A percentile compares a stretch with the other conserved stretches of the same genome.
phyloP scores from a whole-genome alignment of 2,329 filamentous ascomycete genomes.

The Colletotrichum sansevieriae region DNA sequence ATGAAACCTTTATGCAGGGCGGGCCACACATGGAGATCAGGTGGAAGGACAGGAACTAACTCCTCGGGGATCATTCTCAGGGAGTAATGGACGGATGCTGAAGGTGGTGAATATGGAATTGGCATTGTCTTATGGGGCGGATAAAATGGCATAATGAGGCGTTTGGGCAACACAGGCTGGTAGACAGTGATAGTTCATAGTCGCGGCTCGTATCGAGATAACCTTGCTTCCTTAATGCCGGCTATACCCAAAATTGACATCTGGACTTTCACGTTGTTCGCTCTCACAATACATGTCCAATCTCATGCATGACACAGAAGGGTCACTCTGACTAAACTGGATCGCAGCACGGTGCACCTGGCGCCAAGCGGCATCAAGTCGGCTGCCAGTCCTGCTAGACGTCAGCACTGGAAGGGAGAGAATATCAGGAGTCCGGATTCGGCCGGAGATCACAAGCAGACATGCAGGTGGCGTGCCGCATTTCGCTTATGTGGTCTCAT shows the following conservation, averaged over 20 bases:
- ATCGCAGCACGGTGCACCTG: neutral
- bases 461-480: slow-evolving; percentile 29
- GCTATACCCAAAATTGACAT: slow-evolving; percentile 38
- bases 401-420: neutral
- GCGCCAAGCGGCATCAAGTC: neutral
- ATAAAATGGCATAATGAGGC: slow-evolving; percentile 15
- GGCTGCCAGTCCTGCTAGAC: neutral
- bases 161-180: slow-evolving; percentile 20
- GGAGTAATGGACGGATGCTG: neutral
- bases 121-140: slow-evolving; percentile 10
- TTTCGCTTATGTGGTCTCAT: slow-evolving; percentile 19
- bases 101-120: slow-evolving; percentile 1
- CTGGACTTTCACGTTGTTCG: neutral
- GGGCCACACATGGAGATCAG: slow-evolving; percentile 18
- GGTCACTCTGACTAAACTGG: neutral
- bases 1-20: too few relatives aligned
- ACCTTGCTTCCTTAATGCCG: slow-evolving; percentile 2
- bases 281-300: too few relatives aligned
- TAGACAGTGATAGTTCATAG: neutral
- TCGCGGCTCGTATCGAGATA: neutral
- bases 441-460: slow-evolving; percentile 16
- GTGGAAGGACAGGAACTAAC: neutral
- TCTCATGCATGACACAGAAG: neutral
- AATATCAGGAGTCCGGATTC: slow-evolving; percentile 30
- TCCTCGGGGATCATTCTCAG: too few relatives aligned